Evolutionary conservation across 352 stramenopile species (phyloP), one percentile per base, ranked within the genome.

Genomic region (Phytopythium mirpurense): DNA sequence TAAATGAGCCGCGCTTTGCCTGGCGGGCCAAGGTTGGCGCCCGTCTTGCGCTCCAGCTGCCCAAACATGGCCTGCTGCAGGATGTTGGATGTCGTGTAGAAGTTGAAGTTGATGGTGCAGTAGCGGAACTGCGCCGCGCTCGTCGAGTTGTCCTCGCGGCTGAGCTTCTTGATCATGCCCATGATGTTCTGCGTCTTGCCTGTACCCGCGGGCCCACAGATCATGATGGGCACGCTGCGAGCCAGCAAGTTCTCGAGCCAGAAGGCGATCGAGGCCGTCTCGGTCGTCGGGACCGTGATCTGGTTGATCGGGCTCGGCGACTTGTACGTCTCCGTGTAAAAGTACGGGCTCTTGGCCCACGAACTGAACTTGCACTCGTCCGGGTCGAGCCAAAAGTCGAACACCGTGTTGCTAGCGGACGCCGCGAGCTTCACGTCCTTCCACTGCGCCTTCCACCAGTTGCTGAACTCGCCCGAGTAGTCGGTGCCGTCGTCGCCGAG

Each of bases 21-120:
- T 7, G 96, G 92, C 1, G 96, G 96, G 1, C 93, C 96, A 45
- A 96, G 88, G 65, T 98, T 98, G 29, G 72, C 78, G 37, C 91
- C 95, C 2, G 89, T 98, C 60, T 98, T 98, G 43, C 98, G 97
- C 57, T 98, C 96, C 23, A 98, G 65, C 40, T 96, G 86, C 0
- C 86, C 70, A 34, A 90, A 89, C 90, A 98, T 97, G 0, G 88
- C 96, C 46, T 94, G 72, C 54, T 97, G 88, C 34, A 98, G 72
- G 21, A 97, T 95, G 3, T 77, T 73, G 35, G 91, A 96, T 5
- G 93, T 98, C 8, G 92, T 98, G 78, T 98, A 98, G 57, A 98
- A 98, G 72, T 98, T 98, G 53, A 98, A 98, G 69, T 98, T 98
- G 65, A 98, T 97, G 3, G 83, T 97, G 27, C 74, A 84, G 59